Evolutionary conservation across 2,329 filamentous ascomycete species (phyloP).

Genomic region (Penicillium sp.): DNA sequence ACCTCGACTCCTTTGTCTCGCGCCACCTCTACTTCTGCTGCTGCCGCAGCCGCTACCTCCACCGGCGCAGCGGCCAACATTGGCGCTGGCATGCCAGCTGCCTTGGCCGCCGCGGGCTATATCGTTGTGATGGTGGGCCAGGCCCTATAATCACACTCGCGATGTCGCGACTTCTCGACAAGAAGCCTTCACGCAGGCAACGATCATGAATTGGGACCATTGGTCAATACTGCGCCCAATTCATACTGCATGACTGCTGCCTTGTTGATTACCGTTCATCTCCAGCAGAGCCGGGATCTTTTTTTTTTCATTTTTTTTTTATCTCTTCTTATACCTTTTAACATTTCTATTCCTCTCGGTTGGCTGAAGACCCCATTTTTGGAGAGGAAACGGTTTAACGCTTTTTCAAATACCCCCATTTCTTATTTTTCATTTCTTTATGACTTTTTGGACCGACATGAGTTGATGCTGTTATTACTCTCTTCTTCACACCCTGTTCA

Average conservation of each 20-base stretch:
- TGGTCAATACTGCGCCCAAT: neutral
- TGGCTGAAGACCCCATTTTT: slow-evolving; percentile 22
- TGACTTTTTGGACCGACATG: slow-evolving; percentile 30
- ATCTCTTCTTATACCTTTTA: slow-evolving; percentile 19
- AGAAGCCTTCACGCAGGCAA: neutral
- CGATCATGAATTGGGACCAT: neutral
- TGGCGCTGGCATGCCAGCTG: slow-evolving; percentile 29
- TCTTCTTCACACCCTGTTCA: slow-evolving; percentile 20
- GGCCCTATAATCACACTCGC: slow-evolving; percentile 28
- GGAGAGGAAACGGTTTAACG: slow-evolving; percentile 25
- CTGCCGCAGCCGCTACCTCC: slow-evolving; percentile 15
- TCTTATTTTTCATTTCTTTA: slow-evolving; percentile 16
- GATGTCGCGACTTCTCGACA: neutral
- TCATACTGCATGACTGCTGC: slow-evolving; percentile 3
- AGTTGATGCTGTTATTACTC: slow-evolving; percentile 32
- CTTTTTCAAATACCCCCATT: slow-evolving; percentile 33
- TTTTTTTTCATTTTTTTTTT: slow-evolving; percentile 14
- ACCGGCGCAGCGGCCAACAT: slow-evolving; percentile 22
- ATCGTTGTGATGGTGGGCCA: slow-evolving; percentile 38
- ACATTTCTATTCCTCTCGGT: slow-evolving; percentile 19
- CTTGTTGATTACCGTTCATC: slow-evolving; percentile 18
- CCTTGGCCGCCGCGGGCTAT: slow-evolving; percentile 36
- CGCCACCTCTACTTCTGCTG: slow-evolving; percentile 13
- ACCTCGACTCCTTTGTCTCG: slow-evolving; percentile 23
- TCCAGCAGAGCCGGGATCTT: slow-evolving; percentile 22